Percentiles rank a stretch among this genome's conserved stretches.
These are phyloP conservation scores for Saccharomyces uvarum DNA, from an alignment of 1,139 yeast genomes.

Conservation along the genomic window DNA sequence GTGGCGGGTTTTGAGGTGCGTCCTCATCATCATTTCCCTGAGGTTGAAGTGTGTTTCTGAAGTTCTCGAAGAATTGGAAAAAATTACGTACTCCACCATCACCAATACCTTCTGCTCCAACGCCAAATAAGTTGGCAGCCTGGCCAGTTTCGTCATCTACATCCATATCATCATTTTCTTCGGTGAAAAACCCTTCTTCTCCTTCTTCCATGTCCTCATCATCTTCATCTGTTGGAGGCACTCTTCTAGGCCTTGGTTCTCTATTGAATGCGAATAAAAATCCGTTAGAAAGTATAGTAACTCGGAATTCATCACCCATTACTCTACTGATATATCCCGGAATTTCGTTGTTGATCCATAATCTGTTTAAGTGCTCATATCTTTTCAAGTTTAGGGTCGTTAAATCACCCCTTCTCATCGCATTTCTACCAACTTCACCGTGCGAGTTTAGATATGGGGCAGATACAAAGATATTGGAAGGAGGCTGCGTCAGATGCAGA, in stretches of 20 bases:
- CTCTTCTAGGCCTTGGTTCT: constrained; percentile 23
- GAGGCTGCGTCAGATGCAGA: constrained; percentile 34
- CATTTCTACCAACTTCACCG: constrained; percentile 59
- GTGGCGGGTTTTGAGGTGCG: constrained; percentile 14
- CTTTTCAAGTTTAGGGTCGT: constrained; percentile 48
- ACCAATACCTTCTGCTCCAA: constrained; percentile 15
- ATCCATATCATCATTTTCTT: constrained; percentile 19
- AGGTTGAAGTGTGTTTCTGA: constrained; percentile 14
- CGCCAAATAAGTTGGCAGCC: constrained; percentile 11
- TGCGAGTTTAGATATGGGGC: constrained; percentile 68
- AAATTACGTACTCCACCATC: constrained; percentile 24
- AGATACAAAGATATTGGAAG: constrained; percentile 35
- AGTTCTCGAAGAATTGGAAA: constrained; percentile 24
- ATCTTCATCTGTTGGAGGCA: constrained; percentile 13
- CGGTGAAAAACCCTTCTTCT: constrained; percentile 11
- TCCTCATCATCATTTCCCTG: constrained; percentile 10
- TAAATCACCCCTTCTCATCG: constrained; percentile 44
- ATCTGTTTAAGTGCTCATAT: constrained; percentile 46
- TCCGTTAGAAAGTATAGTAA: constrained; percentile 28
- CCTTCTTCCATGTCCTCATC: constrained; percentile 19
- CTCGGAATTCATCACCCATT: constrained; percentile 32
- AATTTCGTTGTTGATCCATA: constrained; percentile 56
- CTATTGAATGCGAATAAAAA: constrained; percentile 27
- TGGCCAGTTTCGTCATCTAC: constrained; percentile 19
- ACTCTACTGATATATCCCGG: constrained; percentile 35